Evolutionary conservation across 2,329 filamentous ascomycete genomes (phyloP), one percentile per base, ranked within the genome.

Genomic region (Dryadomyces quercus-mongolicae): DNA sequence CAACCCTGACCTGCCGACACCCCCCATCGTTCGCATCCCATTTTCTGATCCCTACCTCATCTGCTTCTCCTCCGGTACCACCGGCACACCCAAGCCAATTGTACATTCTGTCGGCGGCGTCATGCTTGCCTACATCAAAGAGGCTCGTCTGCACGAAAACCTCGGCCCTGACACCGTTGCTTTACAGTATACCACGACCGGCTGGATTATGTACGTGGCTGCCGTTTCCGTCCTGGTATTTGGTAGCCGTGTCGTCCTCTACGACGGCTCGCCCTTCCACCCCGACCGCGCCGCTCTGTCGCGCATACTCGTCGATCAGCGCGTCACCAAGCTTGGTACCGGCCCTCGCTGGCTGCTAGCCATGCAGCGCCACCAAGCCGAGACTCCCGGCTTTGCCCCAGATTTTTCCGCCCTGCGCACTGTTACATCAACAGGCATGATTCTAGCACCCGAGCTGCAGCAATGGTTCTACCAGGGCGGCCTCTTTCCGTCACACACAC

Each of bases 171-270:
- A 68, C n/a, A 70, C 67, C 46, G 71, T 79, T 1, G 63, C 67
- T 1, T 60, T 81, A 55, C 77, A 81, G 65, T 81, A 76, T 63
- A 81, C 82, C 1, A 85, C 82, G 0, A 89, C 85, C 0, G 85
- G 86, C 0, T 94, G 88, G 88, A 93, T 95, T 68, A 94, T 95
- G 88, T 93, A 92, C 64, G 71, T 90, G 9, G 69, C 74, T 2
- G 78, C 76, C 42, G 71, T 88, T 0, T 72, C 74, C 20, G 71
- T 74, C 4, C 71, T 92, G 8, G 61, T 85, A 1, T 69, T 74
- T 43, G 86, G 87, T 8, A 73, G 74, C 0, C 74, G 80, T 6
- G 72, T 77, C 1, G 67, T 94, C 1, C 71, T 92, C n/a, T 94
- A 94, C 65, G 88, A 94, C 63, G 89, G 88, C 3, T 88, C 83